Evolutionary conservation across 805 yeast genomes (phyloP).

Genomic region (Sugiyamaella marilandica): DNA sequence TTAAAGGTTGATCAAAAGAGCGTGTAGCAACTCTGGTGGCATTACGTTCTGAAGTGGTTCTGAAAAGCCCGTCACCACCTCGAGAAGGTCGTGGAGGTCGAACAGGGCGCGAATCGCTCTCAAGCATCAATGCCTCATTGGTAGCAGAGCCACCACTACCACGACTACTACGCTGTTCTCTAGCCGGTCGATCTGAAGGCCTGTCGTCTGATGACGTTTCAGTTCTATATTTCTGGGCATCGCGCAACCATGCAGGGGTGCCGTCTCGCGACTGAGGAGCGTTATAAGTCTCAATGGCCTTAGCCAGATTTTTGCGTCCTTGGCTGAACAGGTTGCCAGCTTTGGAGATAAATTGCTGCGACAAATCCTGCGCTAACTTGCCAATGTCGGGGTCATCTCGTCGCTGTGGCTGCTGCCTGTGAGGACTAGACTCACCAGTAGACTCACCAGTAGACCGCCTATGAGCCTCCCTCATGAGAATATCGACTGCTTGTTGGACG

Average conservation of each 20-base stretch:
- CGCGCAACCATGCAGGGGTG: constrained; percentile 68
- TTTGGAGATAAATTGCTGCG: constrained; percentile 51
- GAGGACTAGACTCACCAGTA: constrained; percentile 9
- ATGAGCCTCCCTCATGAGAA: constrained; percentile 58
- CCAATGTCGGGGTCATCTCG: constrained; percentile 30
- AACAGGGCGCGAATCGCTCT: constrained; percentile 10
- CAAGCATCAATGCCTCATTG: constrained; percentile 13
- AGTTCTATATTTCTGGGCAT: constrained; percentile 24
- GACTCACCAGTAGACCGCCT: constrained; percentile 1
- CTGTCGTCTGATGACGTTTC: constrained; percentile 34
- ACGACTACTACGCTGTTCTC: neutral
- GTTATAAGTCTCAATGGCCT: constrained; percentile 58
- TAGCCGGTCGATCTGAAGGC: neutral
- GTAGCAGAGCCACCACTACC: constrained; percentile 1
- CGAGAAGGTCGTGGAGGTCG: constrained; percentile 7
- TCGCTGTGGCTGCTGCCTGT: constrained; percentile 7
- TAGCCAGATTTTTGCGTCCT: constrained; percentile 56
- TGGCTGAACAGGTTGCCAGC: constrained; percentile 56
- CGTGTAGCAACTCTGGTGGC: neutral
- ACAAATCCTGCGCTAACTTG: constrained; percentile 46
- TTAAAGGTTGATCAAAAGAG: neutral
- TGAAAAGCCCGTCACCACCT: neutral
- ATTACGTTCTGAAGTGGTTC: neutral
- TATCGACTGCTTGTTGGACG: constrained; percentile 61
- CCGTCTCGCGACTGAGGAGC: constrained; percentile 30